Conservation (phyloP, 352 stramenopile genomes). For the Hyaloperonospora brassicae region DNA sequence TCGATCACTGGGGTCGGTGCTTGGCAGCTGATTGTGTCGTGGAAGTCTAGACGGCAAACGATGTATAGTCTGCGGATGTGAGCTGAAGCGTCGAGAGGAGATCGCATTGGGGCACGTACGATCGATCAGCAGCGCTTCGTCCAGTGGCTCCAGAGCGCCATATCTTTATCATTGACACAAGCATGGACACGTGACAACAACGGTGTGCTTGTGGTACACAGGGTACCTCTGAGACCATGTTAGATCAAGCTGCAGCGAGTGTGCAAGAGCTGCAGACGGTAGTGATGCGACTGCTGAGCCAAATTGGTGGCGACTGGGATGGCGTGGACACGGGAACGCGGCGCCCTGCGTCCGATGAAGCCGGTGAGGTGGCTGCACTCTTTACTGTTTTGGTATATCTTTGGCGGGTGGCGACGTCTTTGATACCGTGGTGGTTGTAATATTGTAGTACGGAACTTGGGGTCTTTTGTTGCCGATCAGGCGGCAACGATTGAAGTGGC, state of each 20-base stretch:
- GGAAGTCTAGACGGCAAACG: conserved; percentile 41
- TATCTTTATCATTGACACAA: too few relatives aligned
- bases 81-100: conserved; percentile 28
- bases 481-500: conserved; percentile 65
- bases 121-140: too few relatives aligned
- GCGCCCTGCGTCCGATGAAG: conserved; percentile 44
- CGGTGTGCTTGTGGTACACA: conserved; percentile 3
- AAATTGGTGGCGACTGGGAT: conserved; percentile 28
- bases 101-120: conserved; percentile 8
- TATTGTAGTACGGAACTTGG: conserved; percentile 40
- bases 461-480: conserved; percentile 59
- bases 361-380: conserved; percentile 21
- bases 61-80: conserved; percentile 56
- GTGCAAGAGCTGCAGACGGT: conserved; percentile 39
- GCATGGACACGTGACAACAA: background rate
- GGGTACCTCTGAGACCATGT: background rate
- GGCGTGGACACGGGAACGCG: conserved; percentile 22
- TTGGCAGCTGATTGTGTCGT: background rate
- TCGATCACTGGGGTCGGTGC: background rate
- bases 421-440: background rate
- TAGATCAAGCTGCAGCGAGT: conserved; percentile 10
- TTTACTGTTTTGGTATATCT: conserved; percentile 3
- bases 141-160: background rate
- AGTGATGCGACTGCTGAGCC: conserved; percentile 32
- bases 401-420: conserved; percentile 2